Evolutionary conservation across 495 filamentous ascomycete genomes (phyloP).

Genomic region (Pyrenula massariospora): DNA sequence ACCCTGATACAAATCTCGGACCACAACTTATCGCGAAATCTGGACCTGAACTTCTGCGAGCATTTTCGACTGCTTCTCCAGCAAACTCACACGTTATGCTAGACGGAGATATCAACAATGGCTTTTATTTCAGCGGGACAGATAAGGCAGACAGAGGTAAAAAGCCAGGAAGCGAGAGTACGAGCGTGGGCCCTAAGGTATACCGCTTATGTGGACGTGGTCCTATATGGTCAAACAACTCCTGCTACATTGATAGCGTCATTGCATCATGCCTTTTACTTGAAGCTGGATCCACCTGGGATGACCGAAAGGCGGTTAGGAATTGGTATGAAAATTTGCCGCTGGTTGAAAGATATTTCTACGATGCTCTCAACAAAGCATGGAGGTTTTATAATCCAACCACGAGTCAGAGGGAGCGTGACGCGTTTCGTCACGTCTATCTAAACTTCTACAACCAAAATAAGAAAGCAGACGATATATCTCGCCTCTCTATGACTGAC

Average conservation of each 20-base stretch:
- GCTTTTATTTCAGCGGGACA: conserved; percentile 4
- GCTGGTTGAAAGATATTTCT: background rate
- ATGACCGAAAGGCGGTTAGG: conserved; percentile 10
- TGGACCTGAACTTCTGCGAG: conserved; percentile 6
- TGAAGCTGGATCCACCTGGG: conserved; percentile 24
- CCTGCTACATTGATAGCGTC: conserved; percentile 18
- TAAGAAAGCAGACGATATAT: background rate
- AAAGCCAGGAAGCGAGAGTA: too few relatives aligned
- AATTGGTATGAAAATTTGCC: background rate
- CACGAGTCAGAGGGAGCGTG: background rate
- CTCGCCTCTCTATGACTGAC: background rate
- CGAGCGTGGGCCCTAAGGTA: background rate
- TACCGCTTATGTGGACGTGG: conserved; percentile 15
- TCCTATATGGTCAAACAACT: conserved; percentile 12
- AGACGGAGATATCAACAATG: background rate
- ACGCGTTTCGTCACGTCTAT: background rate
- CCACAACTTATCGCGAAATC: conserved; percentile 8
- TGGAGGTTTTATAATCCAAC: conserved; percentile 1
- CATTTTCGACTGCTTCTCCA: conserved; percentile 8
- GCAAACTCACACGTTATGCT: conserved; percentile 11
- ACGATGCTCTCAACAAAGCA: background rate
- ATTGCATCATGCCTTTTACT: conserved; percentile 24
- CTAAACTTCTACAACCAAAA: background rate
- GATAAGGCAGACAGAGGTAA: conserved; percentile 8
- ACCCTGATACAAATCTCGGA: conserved; percentile 11